Evolutionary conservation across 805 yeast genomes (phyloP).

Genomic region (Myxozyma melibiosi): DNA sequence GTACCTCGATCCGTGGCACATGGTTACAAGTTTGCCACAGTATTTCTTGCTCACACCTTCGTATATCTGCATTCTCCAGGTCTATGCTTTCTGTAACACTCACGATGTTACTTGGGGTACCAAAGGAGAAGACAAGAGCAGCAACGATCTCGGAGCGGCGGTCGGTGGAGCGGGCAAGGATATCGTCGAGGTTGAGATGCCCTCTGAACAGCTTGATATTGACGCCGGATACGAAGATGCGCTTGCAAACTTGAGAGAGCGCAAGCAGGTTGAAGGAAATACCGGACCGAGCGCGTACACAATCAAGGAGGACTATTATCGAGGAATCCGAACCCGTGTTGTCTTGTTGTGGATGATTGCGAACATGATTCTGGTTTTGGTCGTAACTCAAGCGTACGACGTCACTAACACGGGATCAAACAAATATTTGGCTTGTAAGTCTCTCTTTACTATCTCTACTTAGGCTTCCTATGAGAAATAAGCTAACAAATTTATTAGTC

Average conservation of each 20-base stretch:
- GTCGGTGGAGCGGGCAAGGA: slow-evolving; percentile 63
- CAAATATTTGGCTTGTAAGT: slow-evolving; percentile 15
- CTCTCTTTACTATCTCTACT: slow-evolving; percentile 49
- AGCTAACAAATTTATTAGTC: slow-evolving; percentile 43
- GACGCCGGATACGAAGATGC: slow-evolving; percentile 72
- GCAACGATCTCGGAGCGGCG: slow-evolving; percentile 80
- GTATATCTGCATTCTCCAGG: slow-evolving; percentile 86
- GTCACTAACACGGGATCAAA: slow-evolving; percentile 26
- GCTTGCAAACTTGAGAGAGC: slow-evolving; percentile 47
- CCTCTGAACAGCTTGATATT: slow-evolving; percentile 74
- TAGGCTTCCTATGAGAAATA: slow-evolving; percentile 47
- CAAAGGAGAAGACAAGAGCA: slow-evolving; percentile 70
- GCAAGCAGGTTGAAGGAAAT: slow-evolving; percentile 43
- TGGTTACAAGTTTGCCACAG: slow-evolving; percentile 85
- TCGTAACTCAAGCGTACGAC: slow-evolving; percentile 51
- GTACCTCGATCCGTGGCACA: slow-evolving; percentile 89
- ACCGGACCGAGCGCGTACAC: slow-evolving; percentile 48
- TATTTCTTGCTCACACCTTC: slow-evolving; percentile 84
- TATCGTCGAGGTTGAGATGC: slow-evolving; percentile 56
- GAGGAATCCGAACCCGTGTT: slow-evolving; percentile 84
- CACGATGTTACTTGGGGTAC: slow-evolving; percentile 99
- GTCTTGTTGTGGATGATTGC: slow-evolving; percentile 88
- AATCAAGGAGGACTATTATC: slow-evolving; percentile 78
- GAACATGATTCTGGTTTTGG: slow-evolving; percentile 77
- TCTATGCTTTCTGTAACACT: slow-evolving; percentile 93